Evolutionary conservation across 768 basidiomycete genomes (phyloP).

Genomic region (Russula abietina): DNA sequence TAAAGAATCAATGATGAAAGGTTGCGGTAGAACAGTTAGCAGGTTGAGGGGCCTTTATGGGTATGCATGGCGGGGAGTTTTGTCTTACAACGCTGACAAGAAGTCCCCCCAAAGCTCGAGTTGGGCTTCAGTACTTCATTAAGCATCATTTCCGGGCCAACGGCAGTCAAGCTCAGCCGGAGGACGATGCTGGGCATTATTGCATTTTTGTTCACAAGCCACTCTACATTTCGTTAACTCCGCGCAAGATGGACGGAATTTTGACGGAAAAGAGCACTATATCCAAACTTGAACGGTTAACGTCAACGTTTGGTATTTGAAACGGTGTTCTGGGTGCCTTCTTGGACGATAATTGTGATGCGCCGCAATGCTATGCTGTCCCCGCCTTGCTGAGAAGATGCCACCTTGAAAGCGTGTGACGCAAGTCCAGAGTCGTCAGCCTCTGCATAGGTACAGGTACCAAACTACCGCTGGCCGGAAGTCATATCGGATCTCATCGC

Average conservation of each 20-base stretch:
- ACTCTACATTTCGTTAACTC: background rate
- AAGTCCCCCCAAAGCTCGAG: background rate
- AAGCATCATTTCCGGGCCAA: too few species aligned
- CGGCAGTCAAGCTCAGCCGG: background rate
- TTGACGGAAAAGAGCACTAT: background rate
- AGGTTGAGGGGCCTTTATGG: background rate
- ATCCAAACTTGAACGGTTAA: background rate
- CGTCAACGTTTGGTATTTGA: background rate
- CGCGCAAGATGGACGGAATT: background rate
- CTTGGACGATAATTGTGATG: too few species aligned
- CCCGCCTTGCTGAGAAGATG: background rate
- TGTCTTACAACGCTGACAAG: background rate
- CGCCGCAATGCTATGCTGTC: background rate
- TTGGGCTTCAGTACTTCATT: background rate
- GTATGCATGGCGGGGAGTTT: background rate
- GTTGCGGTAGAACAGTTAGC: background rate
- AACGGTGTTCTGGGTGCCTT: background rate
- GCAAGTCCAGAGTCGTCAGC: too few species aligned
- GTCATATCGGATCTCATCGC: background rate
- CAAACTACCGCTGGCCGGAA: background rate
- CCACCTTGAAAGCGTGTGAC: background rate
- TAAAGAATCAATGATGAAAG: background rate
- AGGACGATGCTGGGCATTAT: background rate
- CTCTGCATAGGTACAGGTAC: background rate
- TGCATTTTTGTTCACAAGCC: background rate